Evolutionary conservation across 2,329 filamentous ascomycete genomes (phyloP).

Genomic region (Ceratocystis ficicola): DNA sequence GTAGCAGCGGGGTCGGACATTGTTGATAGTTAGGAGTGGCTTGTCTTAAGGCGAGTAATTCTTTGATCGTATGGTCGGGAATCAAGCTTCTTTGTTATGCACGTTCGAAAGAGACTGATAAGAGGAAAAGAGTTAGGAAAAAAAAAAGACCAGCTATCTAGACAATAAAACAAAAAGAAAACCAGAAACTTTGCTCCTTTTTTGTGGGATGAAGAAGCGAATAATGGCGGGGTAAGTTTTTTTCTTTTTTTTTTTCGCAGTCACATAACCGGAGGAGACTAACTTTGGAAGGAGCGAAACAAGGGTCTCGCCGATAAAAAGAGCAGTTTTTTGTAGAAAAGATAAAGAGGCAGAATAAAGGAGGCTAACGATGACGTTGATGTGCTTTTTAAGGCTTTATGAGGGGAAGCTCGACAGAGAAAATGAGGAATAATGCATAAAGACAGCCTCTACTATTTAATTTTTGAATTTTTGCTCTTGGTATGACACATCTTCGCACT

Average conservation of each 20-base stretch:
- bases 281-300: slow-evolving; percentile 9
- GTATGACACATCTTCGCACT: not conserved
- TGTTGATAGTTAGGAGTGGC: slow-evolving; percentile 3
- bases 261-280: slow-evolving; percentile 14
- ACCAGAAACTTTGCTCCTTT: slow-evolving; percentile 10
- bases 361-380: not conserved
- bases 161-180: not conserved
- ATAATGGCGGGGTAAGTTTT: slow-evolving; percentile 21
- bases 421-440: not conserved
- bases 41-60: no score
- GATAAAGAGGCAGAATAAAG: not conserved
- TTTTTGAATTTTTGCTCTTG: not conserved
- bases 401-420: not conserved
- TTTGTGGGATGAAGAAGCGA: slow-evolving; percentile 18
- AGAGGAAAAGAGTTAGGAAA: no score
- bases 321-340: not conserved
- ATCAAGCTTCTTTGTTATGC: no score
- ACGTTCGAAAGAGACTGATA: no score
- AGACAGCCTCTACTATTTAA: not conserved
- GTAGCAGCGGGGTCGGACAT: slow-evolving; percentile 30
- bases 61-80: no score
- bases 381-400: no score
- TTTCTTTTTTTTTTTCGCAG: slow-evolving; percentile 15
- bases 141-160: no score
- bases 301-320: not conserved